phyloP scores from a whole-genome alignment of 2,329 filamentous ascomycete species.

The Corniculantispora saksenae region DNA sequence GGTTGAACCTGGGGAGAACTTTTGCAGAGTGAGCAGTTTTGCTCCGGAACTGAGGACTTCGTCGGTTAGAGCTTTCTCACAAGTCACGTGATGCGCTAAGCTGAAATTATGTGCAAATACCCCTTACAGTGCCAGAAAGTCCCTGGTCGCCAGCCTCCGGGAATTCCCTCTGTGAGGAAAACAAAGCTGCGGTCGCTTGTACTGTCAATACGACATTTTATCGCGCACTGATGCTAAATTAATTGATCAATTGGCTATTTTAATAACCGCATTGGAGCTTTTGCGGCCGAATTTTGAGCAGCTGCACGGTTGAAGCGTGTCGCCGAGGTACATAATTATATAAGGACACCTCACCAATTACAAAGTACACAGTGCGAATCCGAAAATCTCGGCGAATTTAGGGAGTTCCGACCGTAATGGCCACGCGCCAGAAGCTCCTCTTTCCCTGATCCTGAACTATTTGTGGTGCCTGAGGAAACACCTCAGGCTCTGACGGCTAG shows the following conservation, averaged over 20 bases:
- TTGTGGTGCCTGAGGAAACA: conserved; percentile 19
- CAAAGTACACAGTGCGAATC: conserved; percentile 20
- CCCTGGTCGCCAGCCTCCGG: background rate
- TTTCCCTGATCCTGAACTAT: background rate
- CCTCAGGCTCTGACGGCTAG: conserved; percentile 2
- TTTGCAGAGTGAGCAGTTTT: conserved; percentile 52
- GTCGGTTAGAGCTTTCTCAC: conserved; percentile 46
- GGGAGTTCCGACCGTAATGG: conserved; percentile 16
- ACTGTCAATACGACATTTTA: background rate
- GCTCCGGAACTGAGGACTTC: conserved; percentile 44
- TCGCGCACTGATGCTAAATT: background rate
- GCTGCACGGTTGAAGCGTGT: background rate
- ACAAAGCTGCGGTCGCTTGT: background rate
- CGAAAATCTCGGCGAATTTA: conserved; percentile 19
- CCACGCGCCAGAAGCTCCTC: conserved; percentile 10
- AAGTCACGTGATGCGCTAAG: conserved; percentile 38
- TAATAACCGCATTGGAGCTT: background rate
- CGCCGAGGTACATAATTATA: background rate
- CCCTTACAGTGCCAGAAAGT: conserved; percentile 18
- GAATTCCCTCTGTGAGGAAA: conserved; percentile 12
- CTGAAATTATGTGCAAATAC: conserved; percentile 17
- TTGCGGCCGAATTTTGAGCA: background rate
- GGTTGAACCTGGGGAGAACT: conserved; percentile 50
- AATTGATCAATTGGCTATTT: background rate
- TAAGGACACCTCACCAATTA: background rate